Base-by-base conservation (phyloP, 306 rosid species). In the Canavalia gladiata region DNA sequence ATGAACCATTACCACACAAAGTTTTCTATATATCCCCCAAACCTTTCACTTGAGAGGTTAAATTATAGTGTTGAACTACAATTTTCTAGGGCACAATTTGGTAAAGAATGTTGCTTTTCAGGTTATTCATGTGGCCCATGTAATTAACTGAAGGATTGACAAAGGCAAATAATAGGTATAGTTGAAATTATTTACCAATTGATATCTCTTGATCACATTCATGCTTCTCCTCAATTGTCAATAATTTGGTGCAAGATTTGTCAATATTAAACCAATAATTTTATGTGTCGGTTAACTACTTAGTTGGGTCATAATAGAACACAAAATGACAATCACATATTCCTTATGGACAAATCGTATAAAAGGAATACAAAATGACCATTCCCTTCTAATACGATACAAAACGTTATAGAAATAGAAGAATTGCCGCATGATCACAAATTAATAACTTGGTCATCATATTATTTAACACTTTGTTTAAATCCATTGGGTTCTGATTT, bases 221-320 rank as follows among this genome's bases (percentile, higher is more conserved):
- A 29, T 28, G 7, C 64, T 28, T 57, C 35, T 6, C 12, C 30
- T 29, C 4, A 12, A 57, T 57, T 57, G 37, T 29, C 64, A 28
- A 57, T 28, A 28, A 2, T 57, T 57, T 57, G 64, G 37, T 57
- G 11, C 37, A 57, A 57, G 12, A 57, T 30, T 29, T 57, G 5
- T 57, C 64, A 28, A 28, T 29, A 6, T 7, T 57, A 57, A 57
- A 28, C 11, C 8, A 33, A 28, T 7, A 12, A 35, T 63, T 63
- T 34, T 18, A 42, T 65, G 37, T 65, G 70, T 65, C 31, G 33
- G 62, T 37, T 65, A 65, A 65, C 70, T 39, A 65, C 68, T 65
- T 65, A 56, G 25, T 25, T 7, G 29, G 31, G 49, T 37, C 70
- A 65, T 65, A 6, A 6, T 39, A n/a, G n/a, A 42, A 41, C 33